Evolutionary conservation across 1,139 yeast species (phyloP).

Genomic region (Suhomyces taliae): DNA sequence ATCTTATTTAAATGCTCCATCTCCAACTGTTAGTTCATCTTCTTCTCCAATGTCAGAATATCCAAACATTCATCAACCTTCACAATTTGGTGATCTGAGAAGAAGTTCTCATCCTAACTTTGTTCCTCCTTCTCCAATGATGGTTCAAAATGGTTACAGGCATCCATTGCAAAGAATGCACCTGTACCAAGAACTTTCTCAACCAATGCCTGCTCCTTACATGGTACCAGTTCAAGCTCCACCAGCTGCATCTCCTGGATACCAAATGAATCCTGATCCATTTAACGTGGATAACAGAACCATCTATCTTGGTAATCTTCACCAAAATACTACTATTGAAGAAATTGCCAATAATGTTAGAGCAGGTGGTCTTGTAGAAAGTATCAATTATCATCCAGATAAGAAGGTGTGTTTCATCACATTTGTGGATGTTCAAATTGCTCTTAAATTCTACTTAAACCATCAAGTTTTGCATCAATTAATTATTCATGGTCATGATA

Average conservation of each 20-base stretch:
- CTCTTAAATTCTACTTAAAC: slow-evolving; percentile 42
- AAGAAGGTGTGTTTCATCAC: slow-evolving; percentile 47
- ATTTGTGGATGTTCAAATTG: slow-evolving; percentile 44
- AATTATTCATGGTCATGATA: slow-evolving; percentile 46
- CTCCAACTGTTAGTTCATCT: slow-evolving; percentile 9
- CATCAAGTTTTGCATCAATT: slow-evolving; percentile 49
- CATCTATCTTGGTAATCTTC: slow-evolving; percentile 46
- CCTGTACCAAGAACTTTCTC: slow-evolving; percentile 3
- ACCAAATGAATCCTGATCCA: slow-evolving; percentile 14
- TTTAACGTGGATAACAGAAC: slow-evolving; percentile 40
- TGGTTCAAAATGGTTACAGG: slow-evolving; percentile 6
- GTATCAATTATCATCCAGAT: slow-evolving; percentile 37
- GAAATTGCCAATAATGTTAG: slow-evolving; percentile 51
- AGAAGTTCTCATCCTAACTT: slow-evolving; percentile 5
- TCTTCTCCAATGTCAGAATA: slow-evolving; percentile 6
- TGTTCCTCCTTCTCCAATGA: slow-evolving; percentile 7
- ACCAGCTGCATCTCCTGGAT: slow-evolving; percentile 1
- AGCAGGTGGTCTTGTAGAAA: slow-evolving; percentile 50
- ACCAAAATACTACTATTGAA: slow-evolving; percentile 46
- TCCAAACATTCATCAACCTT: slow-evolving; percentile 1
- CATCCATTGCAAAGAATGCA: slow-evolving; percentile 2
- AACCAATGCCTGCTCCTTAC: slow-evolving; percentile 1
- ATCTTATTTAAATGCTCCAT: slow-evolving; percentile 7
- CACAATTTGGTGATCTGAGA: slow-evolving; percentile 2
- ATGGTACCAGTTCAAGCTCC: slow-evolving; percentile 4